Conservation (phyloP, 805 yeast genomes). For the Saturnispora quitensis region DNA sequence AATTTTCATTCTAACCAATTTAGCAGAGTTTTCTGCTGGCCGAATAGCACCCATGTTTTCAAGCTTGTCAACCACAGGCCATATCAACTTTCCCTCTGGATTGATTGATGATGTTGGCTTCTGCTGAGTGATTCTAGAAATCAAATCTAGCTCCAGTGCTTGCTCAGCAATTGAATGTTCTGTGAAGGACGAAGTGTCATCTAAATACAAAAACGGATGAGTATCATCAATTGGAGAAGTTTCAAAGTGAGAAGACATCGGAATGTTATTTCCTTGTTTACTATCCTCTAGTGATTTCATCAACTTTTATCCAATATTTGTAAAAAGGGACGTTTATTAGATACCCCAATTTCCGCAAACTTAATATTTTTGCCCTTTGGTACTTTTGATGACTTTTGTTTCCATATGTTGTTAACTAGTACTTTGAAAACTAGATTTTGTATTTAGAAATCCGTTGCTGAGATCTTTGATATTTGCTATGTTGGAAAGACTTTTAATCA, state of each 20-base stretch:
- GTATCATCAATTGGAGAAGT: not conserved
- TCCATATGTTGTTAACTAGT: not conserved
- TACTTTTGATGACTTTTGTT: not conserved
- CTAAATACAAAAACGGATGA: not conserved
- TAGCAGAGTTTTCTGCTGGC: slow-evolving; percentile 9
- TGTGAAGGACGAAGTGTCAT: not conserved
- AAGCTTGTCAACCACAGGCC: slow-evolving; percentile 5
- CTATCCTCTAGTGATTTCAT: not conserved
- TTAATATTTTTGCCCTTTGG: not conserved
- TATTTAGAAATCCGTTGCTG: not conserved
- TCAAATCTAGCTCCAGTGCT: slow-evolving; percentile 3
- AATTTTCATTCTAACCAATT: slow-evolving; percentile 4
- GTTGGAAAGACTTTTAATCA: not conserved
- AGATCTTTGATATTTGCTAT: not conserved
- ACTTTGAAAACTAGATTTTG: not conserved
- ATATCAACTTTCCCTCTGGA: slow-evolving; percentile 2
- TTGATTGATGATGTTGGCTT: slow-evolving; percentile 5
- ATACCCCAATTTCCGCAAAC: not conserved
- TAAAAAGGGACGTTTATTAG: not conserved
- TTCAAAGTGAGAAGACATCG: not conserved
- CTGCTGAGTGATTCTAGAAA: slow-evolving; percentile 5
- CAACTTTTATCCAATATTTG: not conserved
- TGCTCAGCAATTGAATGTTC: slow-evolving; percentile 5
- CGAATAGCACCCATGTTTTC: slow-evolving; percentile 13
- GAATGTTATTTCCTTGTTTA: not conserved